A percentile compares a stretch with the other conserved stretches of the same genome.
Evolutionary conservation across 2,329 filamentous ascomycete genomes (phyloP).

Genomic region (Ophiostoma sp.): DNA sequence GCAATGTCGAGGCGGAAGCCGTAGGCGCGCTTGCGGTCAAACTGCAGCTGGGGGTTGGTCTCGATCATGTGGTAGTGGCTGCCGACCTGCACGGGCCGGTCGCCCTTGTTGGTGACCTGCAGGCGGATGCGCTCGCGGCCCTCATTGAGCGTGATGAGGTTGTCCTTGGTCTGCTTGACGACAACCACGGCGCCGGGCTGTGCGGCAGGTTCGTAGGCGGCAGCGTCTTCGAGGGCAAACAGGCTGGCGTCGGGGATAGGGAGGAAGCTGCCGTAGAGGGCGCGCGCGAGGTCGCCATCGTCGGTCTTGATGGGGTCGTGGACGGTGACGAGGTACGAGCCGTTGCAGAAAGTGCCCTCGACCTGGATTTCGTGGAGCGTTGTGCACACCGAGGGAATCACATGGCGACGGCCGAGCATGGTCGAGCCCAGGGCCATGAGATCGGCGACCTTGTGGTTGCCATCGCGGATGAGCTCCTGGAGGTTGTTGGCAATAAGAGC

Average conservation of each 20-base stretch:
- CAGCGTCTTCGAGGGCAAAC: constrained; percentile 61
- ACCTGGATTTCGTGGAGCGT: constrained; percentile 84
- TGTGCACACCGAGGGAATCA: constrained; percentile 72
- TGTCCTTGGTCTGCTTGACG: constrained; percentile 45
- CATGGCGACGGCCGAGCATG: constrained; percentile 89
- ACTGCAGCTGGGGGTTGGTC: constrained; percentile 82
- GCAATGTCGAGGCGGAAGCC: constrained; percentile 85
- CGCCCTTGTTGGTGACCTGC: constrained; percentile 77
- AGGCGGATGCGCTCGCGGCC: constrained; percentile 68
- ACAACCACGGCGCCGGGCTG: constrained; percentile 77
- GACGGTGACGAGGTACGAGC: constrained; percentile 91
- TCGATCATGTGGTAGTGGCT: constrained; percentile 97
- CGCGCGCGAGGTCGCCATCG: constrained; percentile 79
- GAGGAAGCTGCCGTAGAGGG: constrained; percentile 86
- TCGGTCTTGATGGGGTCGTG: constrained; percentile 83
- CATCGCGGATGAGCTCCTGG: constrained; percentile 97
- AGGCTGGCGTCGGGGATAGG: constrained; percentile 65
- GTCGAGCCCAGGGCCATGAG: constrained; percentile 88
- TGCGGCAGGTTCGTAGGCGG: constrained; percentile 60
- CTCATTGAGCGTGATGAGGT: constrained; percentile 64
- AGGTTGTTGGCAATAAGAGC: constrained; percentile 81
- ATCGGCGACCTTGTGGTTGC: constrained; percentile 82
- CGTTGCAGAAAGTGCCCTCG: constrained; percentile 85
- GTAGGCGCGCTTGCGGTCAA: constrained; percentile 77
- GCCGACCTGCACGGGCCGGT: constrained; percentile 85